Evolutionary conservation across 2,329 filamentous ascomycete species (phyloP), one percentile per base, ranked within the genome.

Genomic region (Diaporthe longicolla): DNA sequence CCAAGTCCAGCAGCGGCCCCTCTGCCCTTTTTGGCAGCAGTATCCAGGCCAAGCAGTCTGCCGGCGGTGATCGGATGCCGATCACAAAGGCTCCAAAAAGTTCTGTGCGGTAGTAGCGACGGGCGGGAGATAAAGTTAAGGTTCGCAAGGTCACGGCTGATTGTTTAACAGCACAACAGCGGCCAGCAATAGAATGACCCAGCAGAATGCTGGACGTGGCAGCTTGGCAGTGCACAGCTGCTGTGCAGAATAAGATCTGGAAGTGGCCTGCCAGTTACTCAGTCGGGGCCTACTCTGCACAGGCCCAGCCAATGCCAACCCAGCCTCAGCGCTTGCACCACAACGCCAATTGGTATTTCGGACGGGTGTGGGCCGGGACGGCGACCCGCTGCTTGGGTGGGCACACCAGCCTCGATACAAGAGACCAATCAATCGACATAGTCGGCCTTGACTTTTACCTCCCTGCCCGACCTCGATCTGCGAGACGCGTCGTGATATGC

Each of bases 321-420:
- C 19, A 35, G 58, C 35, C 35, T 40, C 70, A 74, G 74, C 74
- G 74, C 74, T 75, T 75, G 72, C 72, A 75, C 61, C 48, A 74
- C 50, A 48, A 74, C 55, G 54, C 68, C 66, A 71, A 75, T 75
- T 75, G 74, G 74, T 70, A 70, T 65, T 63, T 52, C 70, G 70
- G 55, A 35, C 43, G 57, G 35, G 45, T 35, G 74, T 71, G 69
- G 69, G 55, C 55, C 69, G 40, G 29, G 48, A 21, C 48, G n/a
- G 45, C 63, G 48, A 68, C 63, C 63, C 63, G 48, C 63, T 40
- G 9, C 63, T 13, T 40, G 63, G 63, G 63, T 52, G 32, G 32
- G 32, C 32, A 68, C 48, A 54, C 48, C 70, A 63, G 57, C 70
- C 48, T 70, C 48, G 32, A 13, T 43, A 3, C 15, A n/a, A 55